phyloP scores from a whole-genome alignment of 2,329 filamentous ascomycete genomes.

The Acephala macrosclerotiorum region DNA sequence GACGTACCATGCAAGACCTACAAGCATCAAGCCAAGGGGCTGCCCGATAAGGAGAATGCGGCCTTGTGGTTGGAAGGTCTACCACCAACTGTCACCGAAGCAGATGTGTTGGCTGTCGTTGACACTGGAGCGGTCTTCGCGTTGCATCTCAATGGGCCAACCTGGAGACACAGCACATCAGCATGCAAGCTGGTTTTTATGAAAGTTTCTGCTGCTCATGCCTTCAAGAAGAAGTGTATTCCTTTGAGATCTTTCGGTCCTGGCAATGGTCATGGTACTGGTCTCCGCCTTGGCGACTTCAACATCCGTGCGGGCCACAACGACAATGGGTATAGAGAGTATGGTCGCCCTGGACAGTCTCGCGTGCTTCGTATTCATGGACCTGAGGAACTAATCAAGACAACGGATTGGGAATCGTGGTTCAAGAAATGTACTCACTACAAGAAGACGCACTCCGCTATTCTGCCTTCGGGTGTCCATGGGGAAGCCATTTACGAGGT shows the following conservation, averaged over 20 bases:
- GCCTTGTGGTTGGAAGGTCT: not conserved
- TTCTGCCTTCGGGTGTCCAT: not conserved
- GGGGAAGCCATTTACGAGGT: constrained; percentile 11
- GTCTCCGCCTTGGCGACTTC: not conserved
- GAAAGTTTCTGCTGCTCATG: constrained; percentile 13
- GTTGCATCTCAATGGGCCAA: constrained; percentile 16
- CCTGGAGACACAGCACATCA: not conserved
- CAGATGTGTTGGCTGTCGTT: constrained; percentile 24
- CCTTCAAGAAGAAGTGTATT: constrained; percentile 1
- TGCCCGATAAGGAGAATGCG: not conserved
- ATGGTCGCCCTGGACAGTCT: not conserved
- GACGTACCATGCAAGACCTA: not conserved
- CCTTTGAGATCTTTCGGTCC: not conserved
- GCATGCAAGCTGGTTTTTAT: constrained; percentile 28
- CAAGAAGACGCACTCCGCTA: not conserved
- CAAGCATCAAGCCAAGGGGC: not conserved
- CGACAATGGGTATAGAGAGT: not conserved
- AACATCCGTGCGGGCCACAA: not conserved
- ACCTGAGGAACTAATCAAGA: not conserved
- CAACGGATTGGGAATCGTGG: not conserved
- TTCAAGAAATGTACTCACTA: not conserved
- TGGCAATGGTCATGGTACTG: not conserved
- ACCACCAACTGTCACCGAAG: not conserved
- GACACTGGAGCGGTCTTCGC: constrained; percentile 27
- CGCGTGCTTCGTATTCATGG: not conserved